These are phyloP conservation scores for Luzula sylvatica DNA, from an alignment of 176 grass and related monocot species.

Conservation along the genomic window DNA sequence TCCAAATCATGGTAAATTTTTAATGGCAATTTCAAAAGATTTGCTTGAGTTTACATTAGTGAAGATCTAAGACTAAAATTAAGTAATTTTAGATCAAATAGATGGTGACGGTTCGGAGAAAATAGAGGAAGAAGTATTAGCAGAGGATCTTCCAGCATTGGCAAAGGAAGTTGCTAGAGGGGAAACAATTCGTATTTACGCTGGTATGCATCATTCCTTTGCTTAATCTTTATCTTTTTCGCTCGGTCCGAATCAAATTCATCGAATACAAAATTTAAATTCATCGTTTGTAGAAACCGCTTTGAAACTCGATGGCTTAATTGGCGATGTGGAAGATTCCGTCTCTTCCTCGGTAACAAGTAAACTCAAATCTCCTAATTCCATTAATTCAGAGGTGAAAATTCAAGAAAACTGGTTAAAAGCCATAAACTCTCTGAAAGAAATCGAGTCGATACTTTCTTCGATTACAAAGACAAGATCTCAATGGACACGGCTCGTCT, in stretches of 20 bases:
- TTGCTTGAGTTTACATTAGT: too few species aligned
- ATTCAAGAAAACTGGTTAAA: constrained; percentile 40
- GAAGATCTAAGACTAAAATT: too few species aligned
- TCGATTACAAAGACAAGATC: constrained; percentile 48
- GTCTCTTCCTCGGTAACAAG: constrained; percentile 55
- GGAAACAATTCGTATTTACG: constrained; percentile 59
- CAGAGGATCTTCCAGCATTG: constrained; percentile 54
- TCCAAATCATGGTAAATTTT: constrained; percentile 24
- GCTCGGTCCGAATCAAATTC: neutral
- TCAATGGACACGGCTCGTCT: constrained; percentile 60
- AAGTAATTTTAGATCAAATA: neutral
- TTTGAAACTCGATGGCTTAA: constrained; percentile 77
- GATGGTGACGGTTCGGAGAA: constrained; percentile 23
- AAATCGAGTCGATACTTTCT: constrained; percentile 61
- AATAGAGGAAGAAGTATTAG: constrained; percentile 28
- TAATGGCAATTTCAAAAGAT: too few species aligned
- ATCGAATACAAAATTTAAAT: neutral
- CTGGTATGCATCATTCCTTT: constrained; percentile 22
- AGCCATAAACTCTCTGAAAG: constrained; percentile 53
- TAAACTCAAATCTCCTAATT: constrained; percentile 55
- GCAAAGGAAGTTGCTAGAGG: constrained; percentile 76
- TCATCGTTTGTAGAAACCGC: constrained; percentile 58
- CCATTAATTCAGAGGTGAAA: constrained; percentile 49
- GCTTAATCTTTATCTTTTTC: neutral
- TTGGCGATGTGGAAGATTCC: constrained; percentile 76